Base-by-base conservation (phyloP, 2,329 filamentous ascomycete genomes). In the Ascochyta koolunga region DNA sequence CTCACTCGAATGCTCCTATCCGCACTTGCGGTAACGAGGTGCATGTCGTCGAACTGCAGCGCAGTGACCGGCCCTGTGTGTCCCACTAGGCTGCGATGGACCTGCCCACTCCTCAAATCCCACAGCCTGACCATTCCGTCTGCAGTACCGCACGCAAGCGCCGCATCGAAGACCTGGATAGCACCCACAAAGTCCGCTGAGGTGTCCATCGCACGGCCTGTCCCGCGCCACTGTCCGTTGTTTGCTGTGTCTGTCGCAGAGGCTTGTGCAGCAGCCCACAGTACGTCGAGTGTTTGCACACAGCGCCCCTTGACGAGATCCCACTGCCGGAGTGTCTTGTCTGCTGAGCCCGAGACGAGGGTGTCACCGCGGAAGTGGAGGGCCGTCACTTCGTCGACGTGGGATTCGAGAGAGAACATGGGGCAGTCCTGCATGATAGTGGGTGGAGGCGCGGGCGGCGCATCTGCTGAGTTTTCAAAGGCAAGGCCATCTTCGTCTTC, bases 251-350 rank as follows among this genome's bases (percentile, higher is more conserved):
- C 63, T 5, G 85, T 87, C 33, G 87, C 86, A 9, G 87, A 90
- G 11, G 91, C 91, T 77, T 97, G 93, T 2, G 95, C 93, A 4
- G 95, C 93, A 9, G 95, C 95, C 95, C 95, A 99, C 73, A 99
- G 89, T 6, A 99, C 93, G 76, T 99, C 95, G 42, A 99, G 81
- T 2, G 95, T 99, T 77, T 99, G 95, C 48, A 99, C 90, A 74
- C 95, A 98, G 42, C 95, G 89, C n/a, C 95, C 95, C 73, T 93
- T 97, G 67, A 93, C 90, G 43, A 99, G 82, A 79, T 99, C 95
- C 95, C 95, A 99, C 74, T 99, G 95, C 38, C 95, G 88, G 50
- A 99, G 81, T 1, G 95, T 99, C 82, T 99, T 99, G 78, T 99
- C 95, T 0, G 95, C 89, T 7, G 93, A 98, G 11, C 95, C 95